phyloP scores from a whole-genome alignment of 768 basidiomycete genomes.

The Gyrodon lividus region DNA sequence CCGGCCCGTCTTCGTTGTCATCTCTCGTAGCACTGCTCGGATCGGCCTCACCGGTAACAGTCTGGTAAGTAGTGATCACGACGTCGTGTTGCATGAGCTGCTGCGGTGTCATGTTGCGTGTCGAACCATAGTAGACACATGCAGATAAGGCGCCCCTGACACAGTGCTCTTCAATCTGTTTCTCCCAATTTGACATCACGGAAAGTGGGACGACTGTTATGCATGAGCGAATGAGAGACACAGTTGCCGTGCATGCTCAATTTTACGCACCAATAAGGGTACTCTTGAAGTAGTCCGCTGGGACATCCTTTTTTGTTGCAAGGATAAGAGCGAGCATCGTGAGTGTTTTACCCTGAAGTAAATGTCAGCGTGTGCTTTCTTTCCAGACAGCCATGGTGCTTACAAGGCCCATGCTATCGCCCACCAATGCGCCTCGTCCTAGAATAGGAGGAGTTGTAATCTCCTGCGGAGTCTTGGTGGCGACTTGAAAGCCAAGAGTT shows the following conservation, averaged over 20 bases:
- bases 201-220: slow-evolving; percentile 74
- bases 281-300: slow-evolving; percentile 53
- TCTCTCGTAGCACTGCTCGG: slow-evolving; percentile 7
- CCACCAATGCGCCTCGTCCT: slow-evolving; percentile 84
- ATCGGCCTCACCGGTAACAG: slow-evolving; percentile 56
- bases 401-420: slow-evolving; percentile 85
- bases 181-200: slow-evolving; percentile 86
- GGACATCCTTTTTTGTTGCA: slow-evolving; percentile 67
- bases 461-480: slow-evolving; percentile 77
- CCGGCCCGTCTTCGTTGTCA: slow-evolving; percentile 28
- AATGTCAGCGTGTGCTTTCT: slow-evolving; percentile 3
- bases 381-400: slow-evolving; percentile 4
- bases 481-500: slow-evolving; percentile 45
- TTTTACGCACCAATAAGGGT: slow-evolving; percentile 72
- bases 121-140: slow-evolving; percentile 71
- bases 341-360: slow-evolving; percentile 80
- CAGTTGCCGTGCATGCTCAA: not conserved
- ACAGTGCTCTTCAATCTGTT: slow-evolving; percentile 77
- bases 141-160: slow-evolving; percentile 47
- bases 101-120: slow-evolving; percentile 55
- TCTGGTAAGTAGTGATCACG: slow-evolving; percentile 84
- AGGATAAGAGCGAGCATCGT: slow-evolving; percentile 83
- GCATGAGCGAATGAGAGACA: slow-evolving; percentile 3
- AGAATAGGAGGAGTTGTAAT: slow-evolving; percentile 50
- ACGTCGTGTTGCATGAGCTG: slow-evolving; percentile 70